Base-by-base conservation (phyloP, 441 rosid species). In the Kokia cookei region DNA sequence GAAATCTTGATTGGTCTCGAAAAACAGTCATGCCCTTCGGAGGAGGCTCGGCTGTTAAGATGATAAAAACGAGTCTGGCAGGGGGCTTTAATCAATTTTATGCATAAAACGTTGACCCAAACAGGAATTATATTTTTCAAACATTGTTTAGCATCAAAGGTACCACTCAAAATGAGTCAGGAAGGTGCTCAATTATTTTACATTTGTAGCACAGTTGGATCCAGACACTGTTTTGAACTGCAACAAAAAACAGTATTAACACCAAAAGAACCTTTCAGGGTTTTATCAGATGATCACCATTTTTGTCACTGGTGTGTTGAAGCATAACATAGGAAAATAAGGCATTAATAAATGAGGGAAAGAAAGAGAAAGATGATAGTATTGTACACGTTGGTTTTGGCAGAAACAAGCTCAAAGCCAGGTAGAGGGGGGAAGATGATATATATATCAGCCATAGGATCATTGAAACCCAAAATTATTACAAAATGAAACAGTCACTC, bases 381-480 rank as follows among this genome's bases (percentile, higher is more conserved):
- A 77, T 75, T 73, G 65, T 85, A 81, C 84, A 74, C 63, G 66
- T 24, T 14, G 5, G 5, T 43, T 48, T 27, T 62, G 75, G 66
- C 68, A 76, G 65, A 80, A 59, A 78, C 59, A 63, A 72, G 76
- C 69, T 81, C 57, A 79, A 83, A 51, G 76, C 73, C 60, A 77
- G 69, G 72, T 71, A 19, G 22, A n/a, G n/a, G 57, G 57, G 59
- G 26, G 32, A 43, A 71, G 42, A 19, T 51, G 55, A 55, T 17
- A 80, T 19, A 71, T 75, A 32, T 32, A 32, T 32, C 5, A 32
- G 37, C 37, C 7, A 32, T 5, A 32, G 6, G 68, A 73, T 5
- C 17, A 59, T 80, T 22, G 73, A 82, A 76, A 85, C 76, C 54
- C 75, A 85, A 80, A 82, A 51, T 14, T 27, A 57, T 48, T 48